These are phyloP conservation scores for Phaeosphaeria sp. DNA, from an alignment of 2,329 filamentous ascomycete species.

Conservation along the genomic window DNA sequence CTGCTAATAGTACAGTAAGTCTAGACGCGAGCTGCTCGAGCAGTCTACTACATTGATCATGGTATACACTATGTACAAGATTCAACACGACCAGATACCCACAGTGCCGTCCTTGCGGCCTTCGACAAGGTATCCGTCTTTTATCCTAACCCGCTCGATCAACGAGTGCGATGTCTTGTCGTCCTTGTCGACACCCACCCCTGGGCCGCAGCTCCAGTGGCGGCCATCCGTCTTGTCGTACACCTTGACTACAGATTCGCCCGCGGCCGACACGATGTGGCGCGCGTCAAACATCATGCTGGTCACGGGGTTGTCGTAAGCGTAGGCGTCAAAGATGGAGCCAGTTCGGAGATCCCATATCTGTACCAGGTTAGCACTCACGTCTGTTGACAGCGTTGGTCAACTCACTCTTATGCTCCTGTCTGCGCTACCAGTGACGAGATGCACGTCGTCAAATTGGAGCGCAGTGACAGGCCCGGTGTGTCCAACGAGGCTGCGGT, in stretches of 20 bases:
- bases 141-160: conserved; percentile 86
- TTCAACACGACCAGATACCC: conserved; percentile 74
- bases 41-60: neutral
- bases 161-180: conserved; percentile 61
- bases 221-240: conserved; percentile 96
- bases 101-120: conserved; percentile 86
- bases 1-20: neutral
- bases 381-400: neutral
- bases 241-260: conserved; percentile 94
- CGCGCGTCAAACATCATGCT: conserved; percentile 97
- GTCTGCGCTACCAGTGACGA: conserved; percentile 92
- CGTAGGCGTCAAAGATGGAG: conserved; percentile 93
- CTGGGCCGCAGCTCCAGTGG: conserved; percentile 96
- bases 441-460: conserved; percentile 94
- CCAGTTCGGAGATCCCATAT: conserved; percentile 99
- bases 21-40: neutral
- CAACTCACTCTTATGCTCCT: conserved; percentile 89
- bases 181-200: conserved; percentile 70
- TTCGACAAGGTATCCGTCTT: conserved; percentile 93
- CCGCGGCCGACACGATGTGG: conserved; percentile 87
- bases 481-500: conserved; percentile 92
- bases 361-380: conserved; percentile 57
- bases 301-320: conserved; percentile 89
- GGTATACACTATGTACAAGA: conserved; percentile 18
- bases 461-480: conserved; percentile 92